A percentile compares a stretch with the other conserved stretches of the same genome.
Conservation (phyloP, 1,139 yeast species). For the Arxiozyma telluris region DNA sequence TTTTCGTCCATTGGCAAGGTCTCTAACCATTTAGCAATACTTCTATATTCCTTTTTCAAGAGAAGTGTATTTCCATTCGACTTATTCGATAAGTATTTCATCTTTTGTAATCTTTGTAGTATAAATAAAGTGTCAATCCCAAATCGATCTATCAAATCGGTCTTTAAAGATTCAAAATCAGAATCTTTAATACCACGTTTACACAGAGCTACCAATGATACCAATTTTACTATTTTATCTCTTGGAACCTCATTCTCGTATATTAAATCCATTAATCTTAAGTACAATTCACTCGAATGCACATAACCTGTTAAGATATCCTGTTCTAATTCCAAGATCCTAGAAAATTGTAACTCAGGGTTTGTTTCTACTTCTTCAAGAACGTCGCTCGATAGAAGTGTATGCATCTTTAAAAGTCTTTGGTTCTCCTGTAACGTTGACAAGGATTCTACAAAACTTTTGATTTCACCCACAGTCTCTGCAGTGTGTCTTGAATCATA, state of each 20-base stretch:
- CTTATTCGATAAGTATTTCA: constrained; percentile 13
- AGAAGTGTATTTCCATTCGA: background rate
- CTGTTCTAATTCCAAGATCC: constrained; percentile 62
- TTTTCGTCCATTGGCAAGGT: constrained; percentile 20
- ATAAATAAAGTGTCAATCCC: constrained; percentile 23
- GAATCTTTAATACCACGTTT: constrained; percentile 24
- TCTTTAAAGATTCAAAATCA: constrained; percentile 21
- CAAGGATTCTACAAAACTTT: constrained; percentile 60
- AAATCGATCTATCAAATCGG: constrained; percentile 24
- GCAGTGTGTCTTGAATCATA: constrained; percentile 49
- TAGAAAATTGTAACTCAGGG: constrained; percentile 38
- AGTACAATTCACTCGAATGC: constrained; percentile 15
- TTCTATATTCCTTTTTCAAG: constrained; percentile 19
- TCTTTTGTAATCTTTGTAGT: constrained; percentile 18
- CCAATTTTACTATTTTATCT: constrained; percentile 16
- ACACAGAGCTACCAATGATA: constrained; percentile 22
- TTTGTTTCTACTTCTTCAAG: constrained; percentile 44
- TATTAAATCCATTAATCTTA: constrained; percentile 19
- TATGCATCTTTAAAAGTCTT: constrained; percentile 63
- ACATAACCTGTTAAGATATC: constrained; percentile 23
- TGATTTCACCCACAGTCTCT: constrained; percentile 56
- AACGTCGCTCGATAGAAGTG: constrained; percentile 62
- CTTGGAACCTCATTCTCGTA: constrained; percentile 19
- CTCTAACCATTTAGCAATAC: constrained; percentile 20
- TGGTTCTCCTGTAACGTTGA: constrained; percentile 63